These are phyloP conservation scores for Amauroascus niger DNA, from an alignment of 2,329 filamentous ascomycete genomes.

Conservation along the genomic window DNA sequence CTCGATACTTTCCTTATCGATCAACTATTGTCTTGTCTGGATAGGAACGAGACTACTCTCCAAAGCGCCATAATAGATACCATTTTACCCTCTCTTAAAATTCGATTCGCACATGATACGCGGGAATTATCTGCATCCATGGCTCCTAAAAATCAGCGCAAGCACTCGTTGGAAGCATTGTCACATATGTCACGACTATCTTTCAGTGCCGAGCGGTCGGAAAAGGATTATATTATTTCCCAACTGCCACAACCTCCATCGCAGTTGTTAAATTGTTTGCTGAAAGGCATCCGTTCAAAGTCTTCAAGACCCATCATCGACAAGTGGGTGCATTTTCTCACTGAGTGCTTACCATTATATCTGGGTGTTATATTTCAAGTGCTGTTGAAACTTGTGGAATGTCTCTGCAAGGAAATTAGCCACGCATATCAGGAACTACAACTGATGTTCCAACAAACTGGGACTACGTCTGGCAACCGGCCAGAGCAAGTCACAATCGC, in stretches of 20 bases:
- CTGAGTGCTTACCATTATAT: constrained; percentile 75
- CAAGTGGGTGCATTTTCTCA: constrained; percentile 81
- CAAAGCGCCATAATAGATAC: constrained; percentile 71
- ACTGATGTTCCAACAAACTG: constrained; percentile 34
- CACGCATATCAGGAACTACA: constrained; percentile 63
- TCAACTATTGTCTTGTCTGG: constrained; percentile 52
- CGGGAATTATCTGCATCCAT: constrained; percentile 26
- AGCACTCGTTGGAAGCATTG: constrained; percentile 32
- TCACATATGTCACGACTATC: constrained; percentile 37
- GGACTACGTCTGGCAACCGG: constrained; percentile 35
- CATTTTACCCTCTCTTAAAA: constrained; percentile 62
- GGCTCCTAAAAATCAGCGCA: constrained; percentile 30
- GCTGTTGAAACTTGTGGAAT: constrained; percentile 81
- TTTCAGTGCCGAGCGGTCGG: constrained; percentile 37
- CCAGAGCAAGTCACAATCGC: constrained; percentile 57
- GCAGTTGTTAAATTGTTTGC: constrained; percentile 67
- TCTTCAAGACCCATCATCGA: constrained; percentile 71
- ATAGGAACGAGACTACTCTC: constrained; percentile 56
- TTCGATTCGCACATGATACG: constrained; percentile 38
- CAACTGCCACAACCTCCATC: constrained; percentile 48
- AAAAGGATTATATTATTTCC: constrained; percentile 31
- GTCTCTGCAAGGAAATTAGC: constrained; percentile 69
- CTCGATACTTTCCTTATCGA: constrained; percentile 63
- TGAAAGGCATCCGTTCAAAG: constrained; percentile 65
- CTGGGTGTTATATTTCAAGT: constrained; percentile 79